These are phyloP conservation scores for Ampelocalamus luodianensis DNA, from an alignment of 176 grass and related monocot species.

Conservation along the genomic window DNA sequence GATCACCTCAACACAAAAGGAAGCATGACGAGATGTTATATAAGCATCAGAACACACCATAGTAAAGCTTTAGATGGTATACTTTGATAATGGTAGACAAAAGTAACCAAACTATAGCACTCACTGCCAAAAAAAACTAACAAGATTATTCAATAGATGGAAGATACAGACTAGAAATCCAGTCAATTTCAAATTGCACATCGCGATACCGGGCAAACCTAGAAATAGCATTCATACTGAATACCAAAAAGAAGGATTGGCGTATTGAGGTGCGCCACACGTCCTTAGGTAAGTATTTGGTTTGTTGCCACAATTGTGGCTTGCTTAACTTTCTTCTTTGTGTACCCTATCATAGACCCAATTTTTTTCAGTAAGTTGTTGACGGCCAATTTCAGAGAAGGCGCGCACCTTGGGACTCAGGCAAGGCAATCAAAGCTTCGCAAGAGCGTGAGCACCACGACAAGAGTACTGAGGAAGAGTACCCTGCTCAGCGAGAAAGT, in stretches of 20 bases:
- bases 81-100: not conserved
- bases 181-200: not conserved
- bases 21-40: not conserved
- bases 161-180: not conserved
- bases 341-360: too few species aligned
- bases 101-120: conserved; percentile 4
- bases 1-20: not conserved
- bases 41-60: not conserved
- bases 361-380: not conserved
- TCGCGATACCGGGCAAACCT: not conserved
- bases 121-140: not conserved
- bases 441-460: too few species aligned
- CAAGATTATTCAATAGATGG: not conserved
- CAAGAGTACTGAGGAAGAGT: too few species aligned
- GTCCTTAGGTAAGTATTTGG: not conserved
- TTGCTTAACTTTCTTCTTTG: not conserved
- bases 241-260: not conserved
- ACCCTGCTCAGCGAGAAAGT: too few species aligned
- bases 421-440: not conserved
- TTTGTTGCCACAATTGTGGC: not conserved
- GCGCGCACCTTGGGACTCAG: not conserved
- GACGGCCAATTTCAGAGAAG: not conserved
- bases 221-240: not conserved
- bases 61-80: not conserved
- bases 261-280: not conserved